Conservation (phyloP, 2,329 filamentous ascomycete genomes). For the Cercospora canescens region DNA sequence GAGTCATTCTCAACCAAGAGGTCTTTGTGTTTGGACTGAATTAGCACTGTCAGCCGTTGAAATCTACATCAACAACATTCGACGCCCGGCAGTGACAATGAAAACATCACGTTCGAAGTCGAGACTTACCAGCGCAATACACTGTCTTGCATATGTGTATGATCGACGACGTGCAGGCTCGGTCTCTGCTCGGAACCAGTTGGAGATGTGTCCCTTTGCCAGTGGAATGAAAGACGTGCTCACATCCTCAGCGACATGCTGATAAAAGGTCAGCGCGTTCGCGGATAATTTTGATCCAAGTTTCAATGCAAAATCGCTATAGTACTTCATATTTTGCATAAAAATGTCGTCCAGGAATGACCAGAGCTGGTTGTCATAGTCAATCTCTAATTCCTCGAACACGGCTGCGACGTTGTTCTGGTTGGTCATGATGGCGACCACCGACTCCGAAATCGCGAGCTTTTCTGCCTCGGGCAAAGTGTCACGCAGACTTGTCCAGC, state of each 20-base stretch:
- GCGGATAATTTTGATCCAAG: not conserved
- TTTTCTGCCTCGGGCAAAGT: not conserved
- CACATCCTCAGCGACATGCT: not conserved
- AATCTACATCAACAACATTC: not conserved
- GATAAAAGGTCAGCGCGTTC: not conserved
- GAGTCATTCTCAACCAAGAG: not conserved
- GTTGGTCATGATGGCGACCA: slow-evolving; percentile 8
- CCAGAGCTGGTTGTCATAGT: slow-evolving; percentile 1
- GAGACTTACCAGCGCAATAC: slow-evolving; percentile 3
- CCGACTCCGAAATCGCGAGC: not conserved
- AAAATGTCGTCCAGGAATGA: not conserved
- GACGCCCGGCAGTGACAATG: not conserved
- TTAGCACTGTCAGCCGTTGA: not conserved
- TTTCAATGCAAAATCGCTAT: not conserved
- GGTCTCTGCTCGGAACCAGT: not conserved
- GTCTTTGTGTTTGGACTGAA: not conserved
- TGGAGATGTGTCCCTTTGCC: slow-evolving; percentile 1
- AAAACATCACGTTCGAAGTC: not conserved
- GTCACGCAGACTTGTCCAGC: not conserved
- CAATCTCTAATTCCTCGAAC: slow-evolving; percentile 2
- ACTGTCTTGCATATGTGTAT: slow-evolving; percentile 4
- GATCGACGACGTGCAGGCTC: not conserved
- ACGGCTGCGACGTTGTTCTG: not conserved
- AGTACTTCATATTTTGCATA: not conserved
- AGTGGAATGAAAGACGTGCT: not conserved